Conservation (phyloP, 371 early-diverging fungal species). For the Mucor mucedo region DNA sequence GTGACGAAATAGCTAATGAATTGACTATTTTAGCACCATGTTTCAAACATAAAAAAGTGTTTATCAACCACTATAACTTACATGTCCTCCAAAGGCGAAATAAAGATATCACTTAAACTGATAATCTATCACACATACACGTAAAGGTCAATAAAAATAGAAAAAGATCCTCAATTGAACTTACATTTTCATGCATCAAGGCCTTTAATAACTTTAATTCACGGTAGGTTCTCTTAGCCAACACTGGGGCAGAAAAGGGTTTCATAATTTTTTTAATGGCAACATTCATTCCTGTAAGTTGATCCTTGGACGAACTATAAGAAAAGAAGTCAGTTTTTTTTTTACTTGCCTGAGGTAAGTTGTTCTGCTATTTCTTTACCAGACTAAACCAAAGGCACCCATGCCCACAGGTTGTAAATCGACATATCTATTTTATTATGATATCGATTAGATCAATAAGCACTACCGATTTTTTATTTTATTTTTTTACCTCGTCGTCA, state of each 20-base stretch:
- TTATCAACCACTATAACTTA: conserved; percentile 39
- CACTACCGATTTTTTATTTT: not conserved
- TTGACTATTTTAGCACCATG: too few relatives aligned
- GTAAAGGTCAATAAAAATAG: too few relatives aligned
- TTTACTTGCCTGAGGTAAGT: too few relatives aligned
- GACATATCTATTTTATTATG: conserved; percentile 67
- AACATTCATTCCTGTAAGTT: conserved; percentile 79
- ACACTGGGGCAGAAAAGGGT: conserved; percentile 90
- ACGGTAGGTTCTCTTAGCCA: conserved; percentile 93
- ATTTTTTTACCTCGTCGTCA: conserved; percentile 78
- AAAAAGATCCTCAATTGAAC: not conserved
- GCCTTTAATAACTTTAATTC: conserved; percentile 92
- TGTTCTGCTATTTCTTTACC: conserved; percentile 58
- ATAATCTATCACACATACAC: conserved; percentile 63
- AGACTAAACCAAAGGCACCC: conserved; percentile 97
- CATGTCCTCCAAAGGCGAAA: conserved; percentile 91
- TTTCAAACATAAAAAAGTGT: not conserved
- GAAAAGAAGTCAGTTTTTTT: not conserved
- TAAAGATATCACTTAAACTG: conserved; percentile 87
- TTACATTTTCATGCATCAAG: conserved; percentile 86
- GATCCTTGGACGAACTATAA: conserved; percentile 86
- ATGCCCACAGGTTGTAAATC: conserved; percentile 95
- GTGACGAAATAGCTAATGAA: conserved; percentile 87
- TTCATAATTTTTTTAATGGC: conserved; percentile 96
- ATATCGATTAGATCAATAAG: not conserved